Percentiles rank a stretch among this genome's conserved stretches.
Evolutionary conservation across 805 yeast species (phyloP).

Genomic region (Candida suzukii): DNA sequence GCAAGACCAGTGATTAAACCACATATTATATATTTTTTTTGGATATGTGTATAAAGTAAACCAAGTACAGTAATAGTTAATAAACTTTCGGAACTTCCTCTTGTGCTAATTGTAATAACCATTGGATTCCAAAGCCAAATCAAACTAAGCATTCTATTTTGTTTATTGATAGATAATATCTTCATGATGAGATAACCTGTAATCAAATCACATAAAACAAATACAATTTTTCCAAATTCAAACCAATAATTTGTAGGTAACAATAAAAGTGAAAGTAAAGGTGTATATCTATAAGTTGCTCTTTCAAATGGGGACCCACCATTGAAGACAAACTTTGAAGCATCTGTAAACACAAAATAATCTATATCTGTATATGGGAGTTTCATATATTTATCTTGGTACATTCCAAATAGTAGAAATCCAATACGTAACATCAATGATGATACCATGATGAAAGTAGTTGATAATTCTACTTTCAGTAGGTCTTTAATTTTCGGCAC

Average conservation of each 20-base stretch:
- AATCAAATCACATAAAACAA: constrained; percentile 68
- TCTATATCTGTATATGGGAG: constrained; percentile 93
- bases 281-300: constrained; percentile 92
- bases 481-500: not conserved
- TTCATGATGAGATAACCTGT: constrained; percentile 63
- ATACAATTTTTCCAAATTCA: constrained; percentile 73
- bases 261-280: constrained; percentile 77
- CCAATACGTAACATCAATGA: constrained; percentile 40
- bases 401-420: constrained; percentile 72
- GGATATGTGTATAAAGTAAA: constrained; percentile 40
- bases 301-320: constrained; percentile 68
- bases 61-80: constrained; percentile 70
- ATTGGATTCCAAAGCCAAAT: constrained; percentile 91
- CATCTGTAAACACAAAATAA: constrained; percentile 90
- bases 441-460: constrained; percentile 7
- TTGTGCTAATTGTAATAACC: constrained; percentile 86
- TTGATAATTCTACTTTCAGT: constrained; percentile 6
- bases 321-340: constrained; percentile 59
- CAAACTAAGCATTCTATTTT: constrained; percentile 13
- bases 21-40: constrained; percentile 23
- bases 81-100: constrained; percentile 92
- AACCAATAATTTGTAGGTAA: constrained; percentile 57
- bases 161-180: constrained; percentile 19
- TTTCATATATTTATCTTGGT: constrained; percentile 75
- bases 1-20: constrained; percentile 64